A percentile compares a stretch with the other conserved stretches of the same genome.
These are phyloP conservation scores for Mycena venus DNA, from an alignment of 768 basidiomycete genomes.

Conservation along the genomic window DNA sequence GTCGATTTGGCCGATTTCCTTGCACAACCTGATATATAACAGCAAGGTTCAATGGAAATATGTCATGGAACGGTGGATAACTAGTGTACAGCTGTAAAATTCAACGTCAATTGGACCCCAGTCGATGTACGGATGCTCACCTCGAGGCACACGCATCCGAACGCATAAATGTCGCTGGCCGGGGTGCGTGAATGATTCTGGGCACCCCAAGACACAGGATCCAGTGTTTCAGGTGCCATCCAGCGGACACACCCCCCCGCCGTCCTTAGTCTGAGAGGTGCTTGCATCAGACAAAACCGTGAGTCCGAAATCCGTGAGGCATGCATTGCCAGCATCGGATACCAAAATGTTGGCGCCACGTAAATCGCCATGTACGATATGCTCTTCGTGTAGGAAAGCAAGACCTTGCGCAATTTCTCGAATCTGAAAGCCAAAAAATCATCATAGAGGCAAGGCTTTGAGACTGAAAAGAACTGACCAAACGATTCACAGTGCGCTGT, in stretches of 20 bases:
- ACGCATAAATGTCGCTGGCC: conserved; percentile 28
- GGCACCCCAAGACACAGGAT: conserved; percentile 9
- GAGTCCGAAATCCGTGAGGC: conserved; percentile 34
- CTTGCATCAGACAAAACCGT: conserved; percentile 23
- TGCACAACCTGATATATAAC: conserved; percentile 24
- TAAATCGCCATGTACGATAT: conserved; percentile 33
- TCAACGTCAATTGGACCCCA: not conserved
- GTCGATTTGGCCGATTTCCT: not conserved
- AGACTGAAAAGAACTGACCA: conserved; percentile 1
- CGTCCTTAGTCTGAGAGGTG: not conserved
- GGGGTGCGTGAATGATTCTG: not conserved
- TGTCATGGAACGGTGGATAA: conserved; percentile 23
- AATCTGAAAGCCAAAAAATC: conserved; percentile 14
- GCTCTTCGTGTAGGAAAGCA: conserved; percentile 28
- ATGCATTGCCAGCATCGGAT: conserved; percentile 13
- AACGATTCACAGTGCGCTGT: conserved; percentile 8
- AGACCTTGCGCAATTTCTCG: conserved; percentile 34
- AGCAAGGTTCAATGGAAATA: conserved; percentile 5
- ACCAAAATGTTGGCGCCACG: conserved; percentile 34
- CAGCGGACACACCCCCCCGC: not conserved
- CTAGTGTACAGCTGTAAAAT: conserved; percentile 16
- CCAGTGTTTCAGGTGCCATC: conserved; percentile 33
- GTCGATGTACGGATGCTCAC: not conserved
- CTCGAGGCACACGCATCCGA: conserved; percentile 25
- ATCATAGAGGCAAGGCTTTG: not conserved